Evolutionary conservation across 1,139 yeast species (phyloP).

Genomic region (Geotrichum europaeum): DNA sequence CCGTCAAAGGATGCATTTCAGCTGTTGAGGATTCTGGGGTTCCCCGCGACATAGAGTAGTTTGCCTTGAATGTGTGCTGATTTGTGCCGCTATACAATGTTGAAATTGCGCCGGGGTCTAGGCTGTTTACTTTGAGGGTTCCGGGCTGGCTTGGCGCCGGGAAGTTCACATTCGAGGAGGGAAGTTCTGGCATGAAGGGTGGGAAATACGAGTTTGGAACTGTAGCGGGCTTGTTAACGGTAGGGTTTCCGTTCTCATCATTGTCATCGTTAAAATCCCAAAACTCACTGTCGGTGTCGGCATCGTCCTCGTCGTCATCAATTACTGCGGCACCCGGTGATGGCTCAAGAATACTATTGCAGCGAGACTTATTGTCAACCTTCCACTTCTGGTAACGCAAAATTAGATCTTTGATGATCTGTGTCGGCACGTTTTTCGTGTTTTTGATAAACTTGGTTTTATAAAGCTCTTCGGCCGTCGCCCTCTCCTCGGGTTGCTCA

Average conservation of each 20-base stretch:
- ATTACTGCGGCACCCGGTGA: constrained; percentile 25
- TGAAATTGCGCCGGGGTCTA: background rate
- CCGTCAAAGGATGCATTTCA: constrained; percentile 17
- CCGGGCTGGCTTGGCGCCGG: background rate
- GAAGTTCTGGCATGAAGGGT: background rate
- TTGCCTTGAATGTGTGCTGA: background rate
- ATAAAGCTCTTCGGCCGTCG: constrained; percentile 75
- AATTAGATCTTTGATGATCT: constrained; percentile 67
- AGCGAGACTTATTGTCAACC: constrained; percentile 29
- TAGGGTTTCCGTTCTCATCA: background rate
- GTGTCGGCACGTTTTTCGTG: constrained; percentile 55
- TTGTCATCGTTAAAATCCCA: constrained; percentile 68
- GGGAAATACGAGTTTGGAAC: background rate
- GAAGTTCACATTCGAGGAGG: background rate
- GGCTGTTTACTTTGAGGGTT: background rate
- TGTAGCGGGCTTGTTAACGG: background rate
- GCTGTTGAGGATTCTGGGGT: background rate
- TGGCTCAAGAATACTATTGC: constrained; percentile 25
- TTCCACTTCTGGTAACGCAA: constrained; percentile 72
- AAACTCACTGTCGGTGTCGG: constrained; percentile 54
- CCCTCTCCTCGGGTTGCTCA: constrained; percentile 86
- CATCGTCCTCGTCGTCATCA: constrained; percentile 30
- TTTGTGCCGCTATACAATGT: background rate
- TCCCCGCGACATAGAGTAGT: background rate
- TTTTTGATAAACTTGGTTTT: constrained; percentile 66